Conservation (phyloP, 805 yeast genomes). For the Kodamaea jinghongensis region DNA sequence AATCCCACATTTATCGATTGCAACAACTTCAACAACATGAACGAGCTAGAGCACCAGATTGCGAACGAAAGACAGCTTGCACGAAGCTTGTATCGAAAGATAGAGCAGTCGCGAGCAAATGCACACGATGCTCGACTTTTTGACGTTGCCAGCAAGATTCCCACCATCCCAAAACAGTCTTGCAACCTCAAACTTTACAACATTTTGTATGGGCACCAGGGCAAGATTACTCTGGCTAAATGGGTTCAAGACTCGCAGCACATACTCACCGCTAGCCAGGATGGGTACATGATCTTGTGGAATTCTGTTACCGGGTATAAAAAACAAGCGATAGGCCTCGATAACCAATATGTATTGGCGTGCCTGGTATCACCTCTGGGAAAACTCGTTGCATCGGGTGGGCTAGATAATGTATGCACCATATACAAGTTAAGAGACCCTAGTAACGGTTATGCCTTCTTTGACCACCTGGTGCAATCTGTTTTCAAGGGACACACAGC, state of each 20-base stretch:
- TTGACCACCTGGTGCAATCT: constrained; percentile 38
- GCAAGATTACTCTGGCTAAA: constrained; percentile 64
- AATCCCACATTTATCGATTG: no score
- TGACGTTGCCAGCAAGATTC: constrained; percentile 34
- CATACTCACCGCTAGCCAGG: constrained; percentile 76
- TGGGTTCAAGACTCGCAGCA: constrained; percentile 66
- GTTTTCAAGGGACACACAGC: constrained; percentile 79
- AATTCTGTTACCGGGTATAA: constrained; percentile 72
- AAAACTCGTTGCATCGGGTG: constrained; percentile 71
- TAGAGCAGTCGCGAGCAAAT: constrained; percentile 41
- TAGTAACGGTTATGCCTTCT: constrained; percentile 3
- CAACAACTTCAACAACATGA: no score
- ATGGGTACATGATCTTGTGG: constrained; percentile 84
- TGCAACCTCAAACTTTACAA: constrained; percentile 30
- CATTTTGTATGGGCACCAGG: constrained; percentile 62
- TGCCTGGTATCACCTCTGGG: constrained; percentile 73
- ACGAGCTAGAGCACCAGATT: constrained; percentile 5
- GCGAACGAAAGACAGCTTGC: constrained; percentile 43
- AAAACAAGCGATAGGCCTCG: constrained; percentile 64
- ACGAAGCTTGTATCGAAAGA: constrained; percentile 46
- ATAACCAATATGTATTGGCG: constrained; percentile 74
- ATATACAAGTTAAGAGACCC: constrained; percentile 47
- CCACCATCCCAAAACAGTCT: constrained; percentile 26
- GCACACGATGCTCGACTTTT: constrained; percentile 46
- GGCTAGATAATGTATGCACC: constrained; percentile 76